Base-by-base conservation (phyloP, 495 filamentous ascomycete species). In the Trichocladium antarcticum region DNA sequence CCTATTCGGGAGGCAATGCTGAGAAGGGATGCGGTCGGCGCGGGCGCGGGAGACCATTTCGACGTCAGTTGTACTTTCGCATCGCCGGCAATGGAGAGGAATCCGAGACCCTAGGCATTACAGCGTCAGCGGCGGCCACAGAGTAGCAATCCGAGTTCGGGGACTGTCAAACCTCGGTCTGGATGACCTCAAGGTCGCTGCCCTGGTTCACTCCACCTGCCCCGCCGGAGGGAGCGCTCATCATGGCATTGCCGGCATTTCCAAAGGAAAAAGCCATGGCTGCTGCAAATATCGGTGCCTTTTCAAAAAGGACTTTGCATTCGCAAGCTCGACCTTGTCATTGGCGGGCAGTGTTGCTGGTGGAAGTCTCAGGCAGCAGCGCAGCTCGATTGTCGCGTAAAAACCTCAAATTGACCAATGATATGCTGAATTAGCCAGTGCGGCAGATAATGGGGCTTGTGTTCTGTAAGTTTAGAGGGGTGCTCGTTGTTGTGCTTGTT, bases 11-110 rank as follows among this genome's bases (percentile, higher is more conserved):
- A 78, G 28, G 93, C 89, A 54, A 97, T 76, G 57, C 82, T 82
- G 40, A 99, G 72, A 32, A 99, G 81, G n/a, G 87, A 86, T 37
- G 84, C 78, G 20, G 83, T 89, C 3, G 88, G 75, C 9, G 80
- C 70, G n/a, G 92, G 93, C 39, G 88, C 73, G 22, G 71, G 66
- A 28, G 85, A 80, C 85, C 90, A 99, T 60, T 81, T 75, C 32
- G 85, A 74, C 1, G 87, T 82, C 37, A 97, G 76, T 56, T 79
- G 82, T 54, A 99, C 65, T 62, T 88, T 93, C 42, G 79, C 78
- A 49, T 95, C 92, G 52, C 87, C 81, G 27, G 78, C 73, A 22
- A 95, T 61, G 14, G 86, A 75, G 55, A 83, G 75, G 66, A 97
- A 97, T 1, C 87, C 89, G 34, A 98, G 69, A 55, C 78, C 78